These are phyloP conservation scores for Trichoderma cornu-damae DNA, from an alignment of 2,329 filamentous ascomycete genomes.

Conservation along the genomic window DNA sequence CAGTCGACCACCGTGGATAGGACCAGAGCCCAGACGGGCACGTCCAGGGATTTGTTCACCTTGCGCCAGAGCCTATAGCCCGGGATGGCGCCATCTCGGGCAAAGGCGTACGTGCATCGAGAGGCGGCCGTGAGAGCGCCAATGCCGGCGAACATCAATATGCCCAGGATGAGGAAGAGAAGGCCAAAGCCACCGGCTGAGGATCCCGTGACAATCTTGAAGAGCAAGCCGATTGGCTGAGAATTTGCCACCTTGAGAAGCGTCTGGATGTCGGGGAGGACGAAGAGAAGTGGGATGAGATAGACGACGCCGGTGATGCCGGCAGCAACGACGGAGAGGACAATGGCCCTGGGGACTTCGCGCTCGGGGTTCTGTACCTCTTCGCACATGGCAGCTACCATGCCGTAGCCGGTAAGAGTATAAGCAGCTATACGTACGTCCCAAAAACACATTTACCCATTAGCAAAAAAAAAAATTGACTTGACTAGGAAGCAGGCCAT, in stretches of 20 bases:
- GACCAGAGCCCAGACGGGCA: slow-evolving; percentile 65
- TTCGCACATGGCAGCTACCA: slow-evolving; percentile 51
- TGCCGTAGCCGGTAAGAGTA: slow-evolving; percentile 45
- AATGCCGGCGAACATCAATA: slow-evolving; percentile 70
- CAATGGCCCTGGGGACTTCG: slow-evolving; percentile 62
- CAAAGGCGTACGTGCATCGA: slow-evolving; percentile 71
- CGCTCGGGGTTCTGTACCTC: slow-evolving; percentile 58
- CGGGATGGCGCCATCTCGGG: slow-evolving; percentile 68
- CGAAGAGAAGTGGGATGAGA: slow-evolving; percentile 69
- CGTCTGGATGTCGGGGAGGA: slow-evolving; percentile 60
- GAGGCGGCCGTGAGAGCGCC: slow-evolving; percentile 70
- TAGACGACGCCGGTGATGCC: slow-evolving; percentile 59
- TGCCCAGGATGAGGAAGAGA: slow-evolving; percentile 69
- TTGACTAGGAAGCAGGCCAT: background rate
- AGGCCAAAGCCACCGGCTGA: slow-evolving; percentile 68
- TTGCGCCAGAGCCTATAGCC: slow-evolving; percentile 61
- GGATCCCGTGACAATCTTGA: slow-evolving; percentile 70
- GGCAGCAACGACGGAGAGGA: slow-evolving; percentile 60
- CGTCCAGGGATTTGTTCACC: slow-evolving; percentile 60
- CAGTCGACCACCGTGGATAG: slow-evolving; percentile 65
- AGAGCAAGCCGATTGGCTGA: slow-evolving; percentile 70
- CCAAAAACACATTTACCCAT: slow-evolving; percentile 33
- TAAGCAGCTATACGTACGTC: slow-evolving; percentile 35
- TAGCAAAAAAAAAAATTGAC: background rate
- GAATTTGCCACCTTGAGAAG: slow-evolving; percentile 63